Percentiles rank a stretch among this genome's conserved stretches.
These are phyloP conservation scores for Heterobasidion parviporum DNA, from an alignment of 1,284 basidiomycete genomes.

Conservation along the genomic window DNA sequence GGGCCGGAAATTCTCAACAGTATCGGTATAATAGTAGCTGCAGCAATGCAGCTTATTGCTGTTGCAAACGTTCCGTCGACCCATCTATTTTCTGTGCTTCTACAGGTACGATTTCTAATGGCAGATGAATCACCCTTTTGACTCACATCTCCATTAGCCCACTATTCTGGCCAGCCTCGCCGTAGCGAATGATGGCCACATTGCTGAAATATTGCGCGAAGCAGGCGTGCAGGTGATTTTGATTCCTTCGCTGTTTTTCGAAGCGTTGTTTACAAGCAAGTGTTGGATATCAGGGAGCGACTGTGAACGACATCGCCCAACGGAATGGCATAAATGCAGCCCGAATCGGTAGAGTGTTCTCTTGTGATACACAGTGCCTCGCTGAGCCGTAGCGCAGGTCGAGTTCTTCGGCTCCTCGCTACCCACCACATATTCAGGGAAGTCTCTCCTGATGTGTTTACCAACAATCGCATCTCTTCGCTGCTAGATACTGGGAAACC, in stretches of 20 bases:
- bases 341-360: slow-evolving; percentile 9
- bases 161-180: not conserved
- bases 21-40: not conserved
- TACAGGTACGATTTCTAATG: not conserved
- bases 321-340: slow-evolving; percentile 9
- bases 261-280: not conserved
- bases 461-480: slow-evolving; percentile 21
- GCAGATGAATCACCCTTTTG: not conserved
- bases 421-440: slow-evolving; percentile 21
- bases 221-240: not conserved
- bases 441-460: slow-evolving; percentile 21
- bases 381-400: slow-evolving; percentile 10
- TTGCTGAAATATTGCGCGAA: not conserved
- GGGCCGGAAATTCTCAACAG: slow-evolving; percentile 5
- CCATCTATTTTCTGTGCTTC: not conserved
- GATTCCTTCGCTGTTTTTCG: not conserved
- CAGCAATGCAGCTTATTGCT: not conserved
- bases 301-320: slow-evolving; percentile 16
- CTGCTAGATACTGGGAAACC: slow-evolving; percentile 20
- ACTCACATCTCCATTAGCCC: not conserved
- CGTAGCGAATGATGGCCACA: not conserved
- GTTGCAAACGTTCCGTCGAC: too few relatives aligned
- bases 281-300: slow-evolving; percentile 10
- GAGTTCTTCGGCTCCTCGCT: slow-evolving; percentile 20
- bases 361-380: not conserved